Conservation (phyloP, 768 basidiomycete species). For the Pleurotus citrinopileatus region DNA sequence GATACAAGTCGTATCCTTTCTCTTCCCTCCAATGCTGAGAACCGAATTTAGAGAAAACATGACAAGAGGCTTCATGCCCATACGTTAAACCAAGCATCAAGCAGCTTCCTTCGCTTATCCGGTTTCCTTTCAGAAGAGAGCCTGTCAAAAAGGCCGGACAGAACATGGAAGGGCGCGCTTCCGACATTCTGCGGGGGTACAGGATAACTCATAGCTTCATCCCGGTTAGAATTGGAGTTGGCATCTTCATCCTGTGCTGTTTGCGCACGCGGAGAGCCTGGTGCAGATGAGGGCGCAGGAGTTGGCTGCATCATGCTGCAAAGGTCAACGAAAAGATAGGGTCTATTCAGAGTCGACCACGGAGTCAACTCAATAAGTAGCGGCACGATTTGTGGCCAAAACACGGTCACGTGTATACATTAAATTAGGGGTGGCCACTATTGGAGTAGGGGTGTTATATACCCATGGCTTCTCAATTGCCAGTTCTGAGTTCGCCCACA, state of each 20-base stretch:
- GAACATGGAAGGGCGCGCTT: constrained; percentile 66
- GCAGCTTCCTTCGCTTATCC: constrained; percentile 64
- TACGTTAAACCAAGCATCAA: constrained; percentile 83
- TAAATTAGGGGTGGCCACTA: not conserved
- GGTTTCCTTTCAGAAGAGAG: constrained; percentile 71
- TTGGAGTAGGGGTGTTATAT: too few relatives aligned
- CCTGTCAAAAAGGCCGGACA: constrained; percentile 72
- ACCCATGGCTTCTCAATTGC: too few relatives aligned
- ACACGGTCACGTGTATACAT: not conserved
- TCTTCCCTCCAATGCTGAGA: constrained; percentile 79
- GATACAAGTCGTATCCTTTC: constrained; percentile 87
- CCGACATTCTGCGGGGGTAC: constrained; percentile 63
- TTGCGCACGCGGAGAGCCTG: constrained; percentile 37
- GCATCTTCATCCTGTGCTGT: constrained; percentile 17
- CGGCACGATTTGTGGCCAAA: not conserved
- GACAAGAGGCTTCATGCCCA: constrained; percentile 22
- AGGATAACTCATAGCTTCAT: constrained; percentile 38
- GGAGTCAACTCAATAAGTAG: too few relatives aligned
- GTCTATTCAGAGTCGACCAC: too few relatives aligned
- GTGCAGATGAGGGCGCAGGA: constrained; percentile 60
- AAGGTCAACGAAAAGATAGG: not conserved
- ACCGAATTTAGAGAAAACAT: constrained; percentile 10
- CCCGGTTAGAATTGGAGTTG: constrained; percentile 8
- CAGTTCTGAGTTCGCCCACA: too few relatives aligned
- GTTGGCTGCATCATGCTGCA: constrained; percentile 56